Evolutionary conservation across 2,329 filamentous ascomycete genomes (phyloP).

Genomic region (Neoarthrinium moseri): DNA sequence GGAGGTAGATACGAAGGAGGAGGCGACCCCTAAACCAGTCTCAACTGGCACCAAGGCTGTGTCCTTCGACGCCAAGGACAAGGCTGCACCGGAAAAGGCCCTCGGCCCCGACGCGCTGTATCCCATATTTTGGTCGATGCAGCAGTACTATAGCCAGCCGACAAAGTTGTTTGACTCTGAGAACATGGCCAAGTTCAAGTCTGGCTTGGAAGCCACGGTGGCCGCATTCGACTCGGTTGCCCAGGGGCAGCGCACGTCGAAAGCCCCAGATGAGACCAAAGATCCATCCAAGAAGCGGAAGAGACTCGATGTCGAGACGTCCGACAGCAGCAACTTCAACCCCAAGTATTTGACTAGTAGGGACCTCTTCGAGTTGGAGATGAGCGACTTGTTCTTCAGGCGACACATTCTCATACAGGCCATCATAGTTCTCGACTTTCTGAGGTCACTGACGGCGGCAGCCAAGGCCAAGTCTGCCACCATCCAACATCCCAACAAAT

Average conservation of each 20-base stretch:
- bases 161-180: conserved; percentile 73
- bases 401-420: conserved; percentile 94
- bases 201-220: conserved; percentile 67
- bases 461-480: conserved; percentile 77
- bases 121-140: conserved; percentile 89
- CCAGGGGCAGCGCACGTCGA: conserved; percentile 48
- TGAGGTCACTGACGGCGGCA: conserved; percentile 82
- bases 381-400: conserved; percentile 91
- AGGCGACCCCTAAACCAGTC: conserved; percentile 24
- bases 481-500: conserved; percentile 71
- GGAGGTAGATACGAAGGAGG: conserved; percentile 58
- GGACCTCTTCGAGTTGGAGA: conserved; percentile 94
- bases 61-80: conserved; percentile 42
- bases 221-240: conserved; percentile 52
- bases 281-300: conserved; percentile 69
- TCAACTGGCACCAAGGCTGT: conserved; percentile 39
- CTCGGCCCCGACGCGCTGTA: conserved; percentile 75
- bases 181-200: conserved; percentile 79
- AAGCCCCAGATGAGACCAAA: conserved; percentile 60
- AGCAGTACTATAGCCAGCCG: conserved; percentile 89
- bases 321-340: conserved; percentile 76
- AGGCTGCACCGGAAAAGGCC: conserved; percentile 41
- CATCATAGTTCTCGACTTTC: conserved; percentile 90
- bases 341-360: conserved; percentile 98
- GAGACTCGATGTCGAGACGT: conserved; percentile 54